phyloP scores from a whole-genome alignment of 306 rosid species.

The Cucurbita ficifolia region DNA sequence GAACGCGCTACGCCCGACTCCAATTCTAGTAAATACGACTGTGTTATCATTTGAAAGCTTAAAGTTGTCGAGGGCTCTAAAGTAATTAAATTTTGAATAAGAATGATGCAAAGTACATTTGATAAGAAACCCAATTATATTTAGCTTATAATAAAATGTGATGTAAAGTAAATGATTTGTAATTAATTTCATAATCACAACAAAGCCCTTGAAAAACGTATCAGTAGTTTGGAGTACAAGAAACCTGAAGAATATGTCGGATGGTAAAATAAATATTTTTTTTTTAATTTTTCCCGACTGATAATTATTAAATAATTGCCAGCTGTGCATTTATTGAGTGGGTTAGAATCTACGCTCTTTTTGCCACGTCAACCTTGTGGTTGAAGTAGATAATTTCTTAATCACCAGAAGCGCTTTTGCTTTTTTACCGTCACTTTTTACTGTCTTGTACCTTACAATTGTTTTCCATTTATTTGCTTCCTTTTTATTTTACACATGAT shows the following conservation, averaged over 20 bases:
- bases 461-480: neutral
- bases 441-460: neutral
- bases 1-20: no score
- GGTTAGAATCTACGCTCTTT: neutral
- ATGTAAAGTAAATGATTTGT: neutral
- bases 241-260: constrained; percentile 8
- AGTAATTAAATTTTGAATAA: neutral
- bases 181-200: neutral
- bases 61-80: no score
- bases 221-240: constrained; percentile 6
- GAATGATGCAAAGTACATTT: neutral
- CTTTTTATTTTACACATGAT: neutral
- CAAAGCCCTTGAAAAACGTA: neutral
- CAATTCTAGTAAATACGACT: no score
- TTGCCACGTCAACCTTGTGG: neutral
- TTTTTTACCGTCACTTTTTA: neutral
- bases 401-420: neutral
- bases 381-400: neutral
- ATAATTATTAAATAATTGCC: neutral
- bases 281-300: neutral
- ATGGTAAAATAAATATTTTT: neutral
- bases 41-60: no score
- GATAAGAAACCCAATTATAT: neutral
- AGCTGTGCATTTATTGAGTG: neutral
- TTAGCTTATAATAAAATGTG: neutral